These are phyloP conservation scores for Pinus albicaulis DNA, from an alignment of 75 land plant genomes.

Conservation along the genomic window DNA sequence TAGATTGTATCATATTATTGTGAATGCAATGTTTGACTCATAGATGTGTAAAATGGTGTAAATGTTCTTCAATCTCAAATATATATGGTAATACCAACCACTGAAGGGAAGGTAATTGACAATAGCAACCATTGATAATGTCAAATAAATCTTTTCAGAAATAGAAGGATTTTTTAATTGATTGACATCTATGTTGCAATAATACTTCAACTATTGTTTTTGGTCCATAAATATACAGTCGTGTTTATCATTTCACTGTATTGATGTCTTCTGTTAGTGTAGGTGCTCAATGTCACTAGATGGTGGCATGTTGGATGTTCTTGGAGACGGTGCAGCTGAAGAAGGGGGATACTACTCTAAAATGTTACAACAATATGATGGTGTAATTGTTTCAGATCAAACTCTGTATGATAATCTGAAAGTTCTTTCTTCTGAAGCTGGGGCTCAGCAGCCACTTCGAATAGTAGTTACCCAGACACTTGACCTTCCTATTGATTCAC, in stretches of 20 bases:
- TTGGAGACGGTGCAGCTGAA: constrained; percentile 42
- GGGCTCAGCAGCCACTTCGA: constrained; percentile 80
- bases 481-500: constrained; percentile 30
- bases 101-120: too few species aligned
- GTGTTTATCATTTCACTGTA: neutral
- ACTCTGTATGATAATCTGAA: constrained; percentile 23
- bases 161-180: neutral
- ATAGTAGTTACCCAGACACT: constrained; percentile 46
- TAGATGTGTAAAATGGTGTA: neutral
- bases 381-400: constrained; percentile 50
- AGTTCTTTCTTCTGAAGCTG: constrained; percentile 65
- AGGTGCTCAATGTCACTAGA: constrained; percentile 77
- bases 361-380: constrained; percentile 83
- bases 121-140: too few species aligned
- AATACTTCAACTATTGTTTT: neutral
- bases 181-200: neutral
- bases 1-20: too few species aligned
- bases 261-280: constrained; percentile 4
- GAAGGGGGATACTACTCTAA: constrained; percentile 70
- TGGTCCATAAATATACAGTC: neutral
- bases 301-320: constrained; percentile 47
- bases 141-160: neutral
- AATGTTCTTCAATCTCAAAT: neutral
- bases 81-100: too few species aligned
- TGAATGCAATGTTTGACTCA: neutral